phyloP scores from a whole-genome alignment of 176 grass and related monocot species.

The Thinopyrum elongatum region DNA sequence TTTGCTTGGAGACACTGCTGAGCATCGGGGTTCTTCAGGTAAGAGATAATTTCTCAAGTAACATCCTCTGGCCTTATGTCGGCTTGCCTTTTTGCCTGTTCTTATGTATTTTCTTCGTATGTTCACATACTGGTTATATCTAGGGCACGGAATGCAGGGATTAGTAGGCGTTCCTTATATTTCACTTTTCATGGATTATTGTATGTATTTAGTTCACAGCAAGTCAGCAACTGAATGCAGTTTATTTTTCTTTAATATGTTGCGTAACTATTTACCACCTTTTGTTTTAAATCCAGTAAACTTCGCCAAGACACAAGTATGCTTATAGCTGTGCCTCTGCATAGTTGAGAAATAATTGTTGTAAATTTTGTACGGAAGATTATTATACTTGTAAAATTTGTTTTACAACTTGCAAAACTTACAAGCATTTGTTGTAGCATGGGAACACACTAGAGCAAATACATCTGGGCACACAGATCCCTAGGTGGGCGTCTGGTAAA shows the following conservation, averaged over 20 bases:
- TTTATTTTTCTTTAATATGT: neutral
- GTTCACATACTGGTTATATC: neutral
- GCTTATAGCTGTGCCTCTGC: neutral
- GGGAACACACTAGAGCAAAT: neutral
- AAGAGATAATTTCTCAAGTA: slow-evolving; percentile 25
- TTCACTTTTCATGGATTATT: neutral
- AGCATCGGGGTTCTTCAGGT: slow-evolving; percentile 95
- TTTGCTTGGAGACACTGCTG: slow-evolving; percentile 91
- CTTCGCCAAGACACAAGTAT: neutral
- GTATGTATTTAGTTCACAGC: neutral
- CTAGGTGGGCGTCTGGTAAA: neutral
- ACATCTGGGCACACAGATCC: neutral
- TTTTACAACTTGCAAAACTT: neutral
- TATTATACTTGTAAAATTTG: neutral
- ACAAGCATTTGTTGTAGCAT: neutral
- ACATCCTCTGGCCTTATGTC: neutral
- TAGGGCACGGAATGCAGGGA: neutral
- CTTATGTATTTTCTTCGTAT: neutral
- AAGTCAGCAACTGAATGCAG: neutral
- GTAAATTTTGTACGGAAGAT: neutral
- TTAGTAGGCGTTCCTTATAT: neutral
- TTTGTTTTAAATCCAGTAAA: neutral
- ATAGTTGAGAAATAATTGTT: neutral
- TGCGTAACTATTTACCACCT: neutral
- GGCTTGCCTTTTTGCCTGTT: neutral